A percentile compares a stretch with the other conserved stretches of the same genome.
Evolutionary conservation across 768 basidiomycete species (phyloP).

Genomic region (Calocybe indica): DNA sequence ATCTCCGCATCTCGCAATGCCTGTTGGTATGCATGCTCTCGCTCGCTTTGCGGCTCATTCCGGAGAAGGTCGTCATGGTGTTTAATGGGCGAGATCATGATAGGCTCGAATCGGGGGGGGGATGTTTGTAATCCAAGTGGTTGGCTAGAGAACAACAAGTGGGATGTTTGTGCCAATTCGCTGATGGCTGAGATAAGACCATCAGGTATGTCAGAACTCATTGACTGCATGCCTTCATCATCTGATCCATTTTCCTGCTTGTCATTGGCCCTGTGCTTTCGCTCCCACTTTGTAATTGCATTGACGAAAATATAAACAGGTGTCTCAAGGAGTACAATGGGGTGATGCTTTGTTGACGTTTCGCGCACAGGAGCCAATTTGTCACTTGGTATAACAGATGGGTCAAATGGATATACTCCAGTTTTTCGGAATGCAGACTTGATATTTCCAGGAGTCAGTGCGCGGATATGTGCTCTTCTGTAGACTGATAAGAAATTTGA

Average conservation of each 20-base stretch:
- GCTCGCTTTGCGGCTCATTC: neutral
- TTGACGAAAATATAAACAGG: constrained; percentile 11
- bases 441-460: constrained; percentile 26
- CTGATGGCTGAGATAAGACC: neutral
- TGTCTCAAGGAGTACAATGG: neutral
- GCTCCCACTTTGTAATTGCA: neutral
- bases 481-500: constrained; percentile 31
- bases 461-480: constrained; percentile 20
- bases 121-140: constrained; percentile 2
- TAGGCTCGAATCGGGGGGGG: neutral
- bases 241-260: neutral
- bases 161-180: neutral
- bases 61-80: neutral
- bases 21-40: neutral
- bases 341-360: constrained; percentile 11
- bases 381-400: constrained; percentile 19
- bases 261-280: neutral
- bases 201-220: neutral
- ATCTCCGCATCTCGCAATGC: neutral
- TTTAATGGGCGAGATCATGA: neutral
- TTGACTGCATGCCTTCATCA: neutral
- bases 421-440: constrained; percentile 30
- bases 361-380: constrained; percentile 30
- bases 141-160: neutral
- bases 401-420: constrained; percentile 32